Percentiles rank a stretch among this genome's conserved stretches.
Conservation (phyloP, 164 flowering plant species). For the Vitis rupestris region DNA sequence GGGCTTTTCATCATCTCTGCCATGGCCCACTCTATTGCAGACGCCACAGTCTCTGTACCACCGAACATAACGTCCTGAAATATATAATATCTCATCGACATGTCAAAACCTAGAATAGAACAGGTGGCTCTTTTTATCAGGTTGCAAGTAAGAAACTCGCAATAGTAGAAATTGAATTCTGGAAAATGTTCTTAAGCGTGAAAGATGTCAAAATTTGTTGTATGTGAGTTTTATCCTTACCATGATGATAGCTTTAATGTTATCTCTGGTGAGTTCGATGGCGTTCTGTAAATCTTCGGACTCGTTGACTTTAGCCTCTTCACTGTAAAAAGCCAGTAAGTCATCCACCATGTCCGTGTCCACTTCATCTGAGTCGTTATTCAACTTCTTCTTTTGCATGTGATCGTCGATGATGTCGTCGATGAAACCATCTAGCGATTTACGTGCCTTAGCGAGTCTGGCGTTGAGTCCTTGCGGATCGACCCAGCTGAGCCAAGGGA, state of each 20-base stretch:
- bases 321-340: constrained; percentile 53
- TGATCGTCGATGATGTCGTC: constrained; percentile 29
- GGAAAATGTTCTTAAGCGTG: too few species aligned
- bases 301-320: constrained; percentile 28
- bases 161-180: too few species aligned
- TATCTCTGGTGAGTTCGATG: constrained; percentile 55
- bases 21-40: constrained; percentile 89
- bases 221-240: constrained; percentile 25
- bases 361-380: constrained; percentile 3
- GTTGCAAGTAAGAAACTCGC: too few species aligned
- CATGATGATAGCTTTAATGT: constrained; percentile 90
- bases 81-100: too few species aligned
- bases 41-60: constrained; percentile 91
- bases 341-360: constrained; percentile 79
- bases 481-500: constrained; percentile 25
- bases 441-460: constrained; percentile 21
- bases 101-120: too few species aligned
- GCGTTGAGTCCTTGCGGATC: constrained; percentile 10
- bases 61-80: constrained; percentile 90
- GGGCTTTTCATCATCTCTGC: constrained; percentile 71
- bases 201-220: too few species aligned
- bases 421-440: constrained; percentile 27
- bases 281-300: constrained; percentile 46
- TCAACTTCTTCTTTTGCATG: constrained; percentile 29
- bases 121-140: too few species aligned